Percentiles rank a stretch among this genome's conserved stretches.
phyloP scores from a whole-genome alignment of 371 early-diverging fungal genomes.

The Actinomucor elegans region DNA sequence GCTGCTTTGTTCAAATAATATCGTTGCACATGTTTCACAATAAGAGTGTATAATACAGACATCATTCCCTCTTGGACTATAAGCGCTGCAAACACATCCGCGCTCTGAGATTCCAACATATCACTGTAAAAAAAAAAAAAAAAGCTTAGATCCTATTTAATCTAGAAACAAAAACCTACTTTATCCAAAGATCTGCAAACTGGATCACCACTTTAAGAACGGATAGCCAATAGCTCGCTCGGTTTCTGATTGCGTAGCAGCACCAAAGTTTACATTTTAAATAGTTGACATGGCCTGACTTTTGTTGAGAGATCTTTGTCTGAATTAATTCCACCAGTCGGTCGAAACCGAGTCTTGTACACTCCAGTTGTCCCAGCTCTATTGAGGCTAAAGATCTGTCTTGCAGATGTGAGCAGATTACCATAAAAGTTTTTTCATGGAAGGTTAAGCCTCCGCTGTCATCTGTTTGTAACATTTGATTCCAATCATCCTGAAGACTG shows the following conservation, averaged over 20 bases:
- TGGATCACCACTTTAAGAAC: slow-evolving; percentile 26
- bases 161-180: slow-evolving; percentile 12
- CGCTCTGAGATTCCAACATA: slow-evolving; percentile 6
- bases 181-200: slow-evolving; percentile 36
- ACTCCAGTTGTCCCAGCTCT: not conserved
- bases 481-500: not conserved
- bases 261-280: slow-evolving; percentile 18
- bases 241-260: slow-evolving; percentile 2
- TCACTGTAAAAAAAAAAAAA: slow-evolving; percentile 8
- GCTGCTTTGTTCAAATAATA: not conserved
- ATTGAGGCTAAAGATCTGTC: not conserved
- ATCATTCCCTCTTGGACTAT: slow-evolving; percentile 13
- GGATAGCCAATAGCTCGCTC: slow-evolving; percentile 23
- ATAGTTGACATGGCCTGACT: not conserved
- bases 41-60: not conserved
- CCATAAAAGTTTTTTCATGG: slow-evolving; percentile 16
- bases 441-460: not conserved
- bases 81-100: slow-evolving; percentile 9
- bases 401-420: slow-evolving; percentile 10
- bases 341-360: slow-evolving; percentile 1
- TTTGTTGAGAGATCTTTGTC: not conserved
- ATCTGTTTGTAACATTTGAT: not conserved
- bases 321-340: not conserved
- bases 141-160: not conserved
- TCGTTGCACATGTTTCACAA: slow-evolving; percentile 14